phyloP scores from a whole-genome alignment of 495 filamentous ascomycete genomes.

The Xylaria intraflava region DNA sequence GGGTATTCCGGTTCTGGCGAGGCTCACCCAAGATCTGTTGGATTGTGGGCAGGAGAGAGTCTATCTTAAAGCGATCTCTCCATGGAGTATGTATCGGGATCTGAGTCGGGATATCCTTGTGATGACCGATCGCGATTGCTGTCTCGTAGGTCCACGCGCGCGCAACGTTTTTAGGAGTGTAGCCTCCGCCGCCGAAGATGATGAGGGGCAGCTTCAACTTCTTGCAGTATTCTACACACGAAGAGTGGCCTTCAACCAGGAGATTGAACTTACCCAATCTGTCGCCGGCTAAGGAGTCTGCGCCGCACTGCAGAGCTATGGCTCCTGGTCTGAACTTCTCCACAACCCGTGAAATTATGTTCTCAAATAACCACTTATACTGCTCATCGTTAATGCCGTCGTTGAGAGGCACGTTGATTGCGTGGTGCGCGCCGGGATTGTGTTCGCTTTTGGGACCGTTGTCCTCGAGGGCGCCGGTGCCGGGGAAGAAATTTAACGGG shows the following conservation, averaged over 20 bases:
- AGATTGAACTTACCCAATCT: constrained; percentile 93
- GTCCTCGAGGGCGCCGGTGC: constrained; percentile 87
- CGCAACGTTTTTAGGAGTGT: constrained; percentile 95
- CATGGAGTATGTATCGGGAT: constrained; percentile 69
- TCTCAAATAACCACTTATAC: constrained; percentile 78
- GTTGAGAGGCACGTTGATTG: constrained; percentile 91
- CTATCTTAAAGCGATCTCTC: constrained; percentile 75
- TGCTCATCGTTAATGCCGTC: constrained; percentile 94
- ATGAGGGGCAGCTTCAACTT: constrained; percentile 69
- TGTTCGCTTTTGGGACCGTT: constrained; percentile 80
- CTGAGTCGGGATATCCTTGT: constrained; percentile 59
- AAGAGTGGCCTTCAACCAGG: constrained; percentile 86
- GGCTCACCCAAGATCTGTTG: constrained; percentile 56
- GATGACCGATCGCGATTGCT: constrained; percentile 73
- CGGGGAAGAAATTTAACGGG: constrained; percentile 85
- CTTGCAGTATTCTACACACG: constrained; percentile 84
- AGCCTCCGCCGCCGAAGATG: constrained; percentile 89
- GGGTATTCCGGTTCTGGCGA: constrained; percentile 69
- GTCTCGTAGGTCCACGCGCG: constrained; percentile 96
- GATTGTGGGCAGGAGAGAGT: constrained; percentile 71
- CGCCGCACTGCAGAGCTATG: constrained; percentile 94
- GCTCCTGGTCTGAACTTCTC: constrained; percentile 71
- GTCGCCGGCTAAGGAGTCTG: constrained; percentile 90
- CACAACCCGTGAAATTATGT: constrained; percentile 68
- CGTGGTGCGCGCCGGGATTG: constrained; percentile 85